Percentiles rank a stretch among this genome's conserved stretches.
phyloP scores from a whole-genome alignment of 176 grass and related monocot species.

The Ananas comosus region DNA sequence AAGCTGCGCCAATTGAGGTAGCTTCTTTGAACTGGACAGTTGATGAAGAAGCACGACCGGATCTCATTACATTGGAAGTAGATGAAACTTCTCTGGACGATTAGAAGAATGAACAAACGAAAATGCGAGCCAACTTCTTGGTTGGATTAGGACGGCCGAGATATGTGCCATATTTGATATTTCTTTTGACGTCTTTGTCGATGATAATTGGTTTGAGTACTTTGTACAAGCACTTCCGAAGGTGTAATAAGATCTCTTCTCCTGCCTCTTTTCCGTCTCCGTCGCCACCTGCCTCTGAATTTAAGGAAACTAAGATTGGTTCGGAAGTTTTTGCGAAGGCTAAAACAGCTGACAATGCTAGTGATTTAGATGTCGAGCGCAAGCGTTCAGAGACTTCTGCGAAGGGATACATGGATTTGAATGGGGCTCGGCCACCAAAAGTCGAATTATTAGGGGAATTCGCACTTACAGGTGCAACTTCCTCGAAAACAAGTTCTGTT shows the following conservation, averaged over 20 bases:
- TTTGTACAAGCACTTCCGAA: conserved; percentile 27
- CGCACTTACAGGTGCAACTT: conserved; percentile 4
- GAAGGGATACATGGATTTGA: background rate
- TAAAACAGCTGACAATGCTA: background rate
- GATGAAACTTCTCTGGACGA: background rate
- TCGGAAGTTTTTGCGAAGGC: background rate
- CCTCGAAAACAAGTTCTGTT: conserved; percentile 6
- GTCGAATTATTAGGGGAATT: conserved; percentile 43
- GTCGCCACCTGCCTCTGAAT: background rate
- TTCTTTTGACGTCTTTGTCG: conserved; percentile 24
- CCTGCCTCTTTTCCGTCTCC: background rate
- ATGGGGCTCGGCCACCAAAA: conserved; percentile 16
- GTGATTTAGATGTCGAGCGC: background rate
- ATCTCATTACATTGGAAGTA: background rate
- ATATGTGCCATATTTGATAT: conserved; percentile 16
- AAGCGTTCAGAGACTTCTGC: background rate
- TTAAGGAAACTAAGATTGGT: background rate
- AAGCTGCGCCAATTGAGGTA: background rate
- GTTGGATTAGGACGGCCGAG: conserved; percentile 11
- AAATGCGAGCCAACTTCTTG: background rate
- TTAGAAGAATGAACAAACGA: background rate
- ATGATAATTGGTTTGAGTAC: conserved; percentile 14
- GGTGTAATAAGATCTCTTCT: background rate
- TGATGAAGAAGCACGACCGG: background rate
- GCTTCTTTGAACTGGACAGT: background rate